Percentiles rank a stretch among this genome's conserved stretches.
Evolutionary conservation across 2,329 filamentous ascomycete species (phyloP).

Genomic region (Dactylellina haptotyla): DNA sequence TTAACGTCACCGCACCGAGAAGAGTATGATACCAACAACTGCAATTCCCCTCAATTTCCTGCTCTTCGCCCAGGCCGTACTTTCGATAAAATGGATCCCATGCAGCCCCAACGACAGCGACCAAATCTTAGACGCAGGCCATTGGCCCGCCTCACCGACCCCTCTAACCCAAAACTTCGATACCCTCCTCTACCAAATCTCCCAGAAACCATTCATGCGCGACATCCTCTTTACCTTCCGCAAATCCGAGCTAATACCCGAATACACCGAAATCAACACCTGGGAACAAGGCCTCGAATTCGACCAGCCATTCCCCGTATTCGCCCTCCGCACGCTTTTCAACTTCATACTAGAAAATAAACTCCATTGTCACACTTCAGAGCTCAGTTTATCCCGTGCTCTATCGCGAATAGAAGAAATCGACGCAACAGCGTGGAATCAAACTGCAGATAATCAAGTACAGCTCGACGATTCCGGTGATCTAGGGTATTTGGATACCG

Average conservation of each 20-base stretch:
- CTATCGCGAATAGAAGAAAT: constrained; percentile 16
- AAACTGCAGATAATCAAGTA: not conserved
- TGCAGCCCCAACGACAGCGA: not conserved
- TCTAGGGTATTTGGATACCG: not conserved
- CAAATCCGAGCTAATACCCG: not conserved
- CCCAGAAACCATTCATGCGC: not conserved
- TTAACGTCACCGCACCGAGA: no score
- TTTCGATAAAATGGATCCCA: constrained; percentile 1
- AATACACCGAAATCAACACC: not conserved
- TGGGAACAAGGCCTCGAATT: constrained; percentile 20
- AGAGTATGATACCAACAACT: not conserved
- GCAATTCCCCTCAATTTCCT: not conserved
- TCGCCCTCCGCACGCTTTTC: constrained; percentile 3
- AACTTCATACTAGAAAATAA: constrained; percentile 7
- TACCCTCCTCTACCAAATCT: not conserved
- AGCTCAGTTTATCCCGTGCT: not conserved
- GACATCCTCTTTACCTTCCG: not conserved
- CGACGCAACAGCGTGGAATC: not conserved
- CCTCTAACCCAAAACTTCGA: constrained; percentile 22
- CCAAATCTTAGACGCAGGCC: not conserved
- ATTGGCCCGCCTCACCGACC: not conserved
- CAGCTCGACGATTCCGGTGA: not conserved
- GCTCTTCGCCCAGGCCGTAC: not conserved
- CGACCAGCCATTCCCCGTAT: constrained; percentile 12
- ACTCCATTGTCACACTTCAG: constrained; percentile 15